phyloP scores from a whole-genome alignment of 192 early-diverging fungal species.

The Geranomyces michiganensis region DNA sequence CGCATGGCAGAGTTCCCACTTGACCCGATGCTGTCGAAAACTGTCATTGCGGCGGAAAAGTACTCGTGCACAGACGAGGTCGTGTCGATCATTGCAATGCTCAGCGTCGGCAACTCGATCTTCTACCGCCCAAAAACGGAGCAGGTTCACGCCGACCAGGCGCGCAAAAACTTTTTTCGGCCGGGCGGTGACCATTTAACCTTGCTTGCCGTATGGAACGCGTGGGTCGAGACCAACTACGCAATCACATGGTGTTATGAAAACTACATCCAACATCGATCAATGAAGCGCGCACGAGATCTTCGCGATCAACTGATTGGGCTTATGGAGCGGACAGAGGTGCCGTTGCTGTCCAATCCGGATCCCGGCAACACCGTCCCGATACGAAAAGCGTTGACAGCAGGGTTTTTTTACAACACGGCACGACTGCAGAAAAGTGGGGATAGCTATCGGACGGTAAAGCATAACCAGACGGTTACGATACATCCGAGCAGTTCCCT shows the following conservation, averaged over 20 bases:
- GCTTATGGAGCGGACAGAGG: slow-evolving; percentile 89
- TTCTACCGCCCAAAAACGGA: slow-evolving; percentile 82
- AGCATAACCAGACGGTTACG: slow-evolving; percentile 86
- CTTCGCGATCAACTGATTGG: slow-evolving; percentile 92
- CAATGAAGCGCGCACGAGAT: slow-evolving; percentile 87
- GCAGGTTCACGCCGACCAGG: slow-evolving; percentile 90
- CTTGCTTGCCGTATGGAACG: slow-evolving; percentile 89
- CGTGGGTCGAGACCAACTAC: slow-evolving; percentile 78
- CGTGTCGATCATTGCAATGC: slow-evolving; percentile 92
- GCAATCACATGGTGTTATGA: slow-evolving; percentile 96
- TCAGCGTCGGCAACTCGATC: slow-evolving; percentile 70
- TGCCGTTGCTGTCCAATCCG: slow-evolving; percentile 76
- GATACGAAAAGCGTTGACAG: slow-evolving; percentile 88
- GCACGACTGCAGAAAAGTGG: slow-evolving; percentile 82
- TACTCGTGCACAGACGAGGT: slow-evolving; percentile 91
- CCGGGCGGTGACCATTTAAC: slow-evolving; percentile 96
- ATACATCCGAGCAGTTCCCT: slow-evolving; percentile 90
- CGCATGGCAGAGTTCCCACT: slow-evolving; percentile 98
- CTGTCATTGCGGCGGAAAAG: slow-evolving; percentile 88
- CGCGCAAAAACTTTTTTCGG: slow-evolving; percentile 82
- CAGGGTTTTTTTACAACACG: slow-evolving; percentile 97
- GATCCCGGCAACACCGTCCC: slow-evolving; percentile 84
- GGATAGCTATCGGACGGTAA: slow-evolving; percentile 88
- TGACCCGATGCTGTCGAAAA: slow-evolving; percentile 94
- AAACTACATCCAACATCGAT: slow-evolving; percentile 92